Evolutionary conservation across 1,139 yeast genomes (phyloP).

Genomic region (Taphrina communis): DNA sequence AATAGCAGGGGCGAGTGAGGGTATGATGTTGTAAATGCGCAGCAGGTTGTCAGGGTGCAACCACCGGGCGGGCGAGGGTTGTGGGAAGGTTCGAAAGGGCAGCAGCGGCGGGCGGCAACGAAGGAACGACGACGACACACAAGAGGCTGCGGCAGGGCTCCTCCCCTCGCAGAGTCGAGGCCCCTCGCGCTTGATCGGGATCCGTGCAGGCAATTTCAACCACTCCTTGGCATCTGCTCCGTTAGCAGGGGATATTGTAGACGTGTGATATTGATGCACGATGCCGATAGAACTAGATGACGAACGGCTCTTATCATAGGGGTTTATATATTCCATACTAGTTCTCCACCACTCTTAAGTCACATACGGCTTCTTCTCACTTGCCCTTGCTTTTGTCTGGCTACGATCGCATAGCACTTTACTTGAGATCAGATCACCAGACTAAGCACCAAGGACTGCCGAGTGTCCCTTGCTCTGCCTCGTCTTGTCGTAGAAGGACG

Average conservation of each 20-base stretch:
- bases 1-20: not conserved
- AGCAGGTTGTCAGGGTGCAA: not conserved
- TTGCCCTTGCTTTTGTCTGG: not conserved
- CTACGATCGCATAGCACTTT: not conserved
- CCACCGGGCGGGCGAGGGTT: too few relatives aligned
- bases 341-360: too few relatives aligned
- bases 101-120: not conserved
- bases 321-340: too few relatives aligned
- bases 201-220: too few relatives aligned
- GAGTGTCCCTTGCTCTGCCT: too few relatives aligned
- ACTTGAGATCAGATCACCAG: not conserved
- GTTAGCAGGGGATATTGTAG: too few relatives aligned
- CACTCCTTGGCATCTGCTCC: too few relatives aligned
- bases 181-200: not conserved
- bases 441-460: too few relatives aligned
- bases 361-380: too few relatives aligned
- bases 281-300: too few relatives aligned
- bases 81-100: not conserved
- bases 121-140: not conserved
- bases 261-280: too few relatives aligned
- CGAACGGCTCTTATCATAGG: too few relatives aligned
- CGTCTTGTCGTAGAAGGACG: not conserved
- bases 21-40: constrained; percentile 2
- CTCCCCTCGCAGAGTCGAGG: not conserved
- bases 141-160: constrained; percentile 8